Evolutionary conservation across 1,284 basidiomycete genomes (phyloP).

Genomic region (Cutaneotrichosporon mucoides): DNA sequence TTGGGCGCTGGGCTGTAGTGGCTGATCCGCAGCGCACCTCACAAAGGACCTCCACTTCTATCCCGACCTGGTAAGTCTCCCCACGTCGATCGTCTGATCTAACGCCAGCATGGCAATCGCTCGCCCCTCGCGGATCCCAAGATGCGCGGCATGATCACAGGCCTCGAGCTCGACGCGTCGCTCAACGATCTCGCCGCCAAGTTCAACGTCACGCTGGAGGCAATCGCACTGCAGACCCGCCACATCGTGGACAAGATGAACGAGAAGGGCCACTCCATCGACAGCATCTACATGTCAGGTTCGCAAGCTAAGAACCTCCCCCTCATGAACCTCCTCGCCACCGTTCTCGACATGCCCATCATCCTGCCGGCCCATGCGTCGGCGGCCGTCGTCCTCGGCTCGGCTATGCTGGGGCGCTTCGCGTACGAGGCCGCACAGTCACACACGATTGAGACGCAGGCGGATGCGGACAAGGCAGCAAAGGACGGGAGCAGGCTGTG

Average conservation of each 20-base stretch:
- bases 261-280: slow-evolving; percentile 73
- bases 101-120: slow-evolving; percentile 67
- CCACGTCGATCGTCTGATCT: neutral
- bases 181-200: slow-evolving; percentile 80
- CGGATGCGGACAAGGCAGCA: slow-evolving; percentile 51
- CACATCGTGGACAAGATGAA: slow-evolving; percentile 96
- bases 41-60: slow-evolving; percentile 90
- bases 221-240: slow-evolving; percentile 89
- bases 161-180: slow-evolving; percentile 74
- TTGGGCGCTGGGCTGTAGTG: slow-evolving; percentile 7
- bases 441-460: slow-evolving; percentile 42
- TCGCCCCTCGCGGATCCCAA: slow-evolving; percentile 90
- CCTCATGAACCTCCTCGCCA: slow-evolving; percentile 83
- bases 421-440: slow-evolving; percentile 61
- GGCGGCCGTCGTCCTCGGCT: slow-evolving; percentile 83
- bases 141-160: slow-evolving; percentile 88
- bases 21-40: slow-evolving; percentile 58
- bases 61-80: slow-evolving; percentile 64
- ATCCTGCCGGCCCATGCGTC: slow-evolving; percentile 73
- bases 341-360: slow-evolving; percentile 77
- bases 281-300: slow-evolving; percentile 80
- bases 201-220: slow-evolving; percentile 87
- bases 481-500: slow-evolving; percentile 69
- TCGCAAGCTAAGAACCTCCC: slow-evolving; percentile 81
- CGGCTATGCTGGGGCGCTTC: slow-evolving; percentile 88